Evolutionary conservation across 176 grass and related monocot species (phyloP).

Genomic region (Oryza glumipatula): DNA sequence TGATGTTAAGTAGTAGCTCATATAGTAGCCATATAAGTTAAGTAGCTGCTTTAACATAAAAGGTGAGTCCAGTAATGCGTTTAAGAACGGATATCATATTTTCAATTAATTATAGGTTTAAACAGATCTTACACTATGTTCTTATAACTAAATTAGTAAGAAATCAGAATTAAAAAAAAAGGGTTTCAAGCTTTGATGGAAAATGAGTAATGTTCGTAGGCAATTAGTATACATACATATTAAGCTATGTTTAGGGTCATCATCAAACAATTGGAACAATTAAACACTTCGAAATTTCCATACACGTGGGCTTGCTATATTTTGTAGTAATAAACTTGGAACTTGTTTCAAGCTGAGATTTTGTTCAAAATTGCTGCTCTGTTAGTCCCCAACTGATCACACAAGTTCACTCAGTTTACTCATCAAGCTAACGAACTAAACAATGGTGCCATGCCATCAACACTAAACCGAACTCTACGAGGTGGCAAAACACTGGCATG

Average conservation of each 20-base stretch:
- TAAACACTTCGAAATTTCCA: neutral
- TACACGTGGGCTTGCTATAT: neutral
- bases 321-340: neutral
- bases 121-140: neutral
- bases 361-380: neutral
- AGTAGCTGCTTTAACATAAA: slow-evolving; percentile 7
- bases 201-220: neutral
- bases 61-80: neutral
- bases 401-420: neutral
- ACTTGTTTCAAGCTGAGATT: neutral
- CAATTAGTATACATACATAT: neutral
- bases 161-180: neutral
- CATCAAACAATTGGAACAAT: neutral
- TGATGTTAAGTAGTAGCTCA: neutral
- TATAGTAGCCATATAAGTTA: neutral
- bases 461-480: neutral
- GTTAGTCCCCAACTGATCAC: neutral
- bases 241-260: neutral
- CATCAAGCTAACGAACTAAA: neutral
- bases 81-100: neutral
- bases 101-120: neutral
- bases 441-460: neutral
- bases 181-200: neutral
- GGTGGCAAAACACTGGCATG: no score
- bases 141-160: neutral